phyloP scores from a whole-genome alignment of 345 rosid species.

The Brassica cretica region DNA sequence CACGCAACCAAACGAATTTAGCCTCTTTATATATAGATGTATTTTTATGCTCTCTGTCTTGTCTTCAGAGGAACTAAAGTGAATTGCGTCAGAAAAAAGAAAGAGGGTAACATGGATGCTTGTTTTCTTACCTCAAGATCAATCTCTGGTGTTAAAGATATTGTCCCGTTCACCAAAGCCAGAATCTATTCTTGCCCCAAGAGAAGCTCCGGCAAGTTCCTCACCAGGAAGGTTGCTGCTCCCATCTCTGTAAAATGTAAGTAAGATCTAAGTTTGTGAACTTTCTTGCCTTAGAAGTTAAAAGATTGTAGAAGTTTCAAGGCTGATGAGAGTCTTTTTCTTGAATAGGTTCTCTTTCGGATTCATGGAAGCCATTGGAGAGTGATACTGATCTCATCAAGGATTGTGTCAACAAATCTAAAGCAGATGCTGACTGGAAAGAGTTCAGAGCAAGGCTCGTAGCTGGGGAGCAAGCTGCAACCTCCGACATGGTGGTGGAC shows the following conservation, averaged over 20 bases:
- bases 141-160: constrained; percentile 46
- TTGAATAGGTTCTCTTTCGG: constrained; percentile 54
- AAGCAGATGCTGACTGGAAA: constrained; percentile 61
- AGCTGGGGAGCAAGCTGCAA: constrained; percentile 47
- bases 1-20: constrained; percentile 4
- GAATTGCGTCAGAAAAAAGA: constrained; percentile 3
- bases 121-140: constrained; percentile 67
- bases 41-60: neutral
- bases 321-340: constrained; percentile 14
- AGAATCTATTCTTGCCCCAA: constrained; percentile 44
- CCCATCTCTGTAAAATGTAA: constrained; percentile 51
- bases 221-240: constrained; percentile 40
- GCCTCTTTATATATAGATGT: constrained; percentile 26
- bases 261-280: constrained; percentile 22
- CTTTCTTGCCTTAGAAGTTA: neutral
- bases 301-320: neutral
- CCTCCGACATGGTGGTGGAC: constrained; percentile 32
- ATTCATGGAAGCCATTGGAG: constrained; percentile 46
- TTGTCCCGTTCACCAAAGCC: constrained; percentile 47
- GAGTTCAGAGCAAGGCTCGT: constrained; percentile 78
- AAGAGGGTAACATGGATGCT: constrained; percentile 60
- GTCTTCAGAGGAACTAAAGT: constrained; percentile 15
- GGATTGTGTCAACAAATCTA: constrained; percentile 26
- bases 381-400: constrained; percentile 42
- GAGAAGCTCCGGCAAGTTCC: constrained; percentile 38